These are phyloP conservation scores for Camellia japonica DNA, from an alignment of 148 eudicot species.

Conservation along the genomic window DNA sequence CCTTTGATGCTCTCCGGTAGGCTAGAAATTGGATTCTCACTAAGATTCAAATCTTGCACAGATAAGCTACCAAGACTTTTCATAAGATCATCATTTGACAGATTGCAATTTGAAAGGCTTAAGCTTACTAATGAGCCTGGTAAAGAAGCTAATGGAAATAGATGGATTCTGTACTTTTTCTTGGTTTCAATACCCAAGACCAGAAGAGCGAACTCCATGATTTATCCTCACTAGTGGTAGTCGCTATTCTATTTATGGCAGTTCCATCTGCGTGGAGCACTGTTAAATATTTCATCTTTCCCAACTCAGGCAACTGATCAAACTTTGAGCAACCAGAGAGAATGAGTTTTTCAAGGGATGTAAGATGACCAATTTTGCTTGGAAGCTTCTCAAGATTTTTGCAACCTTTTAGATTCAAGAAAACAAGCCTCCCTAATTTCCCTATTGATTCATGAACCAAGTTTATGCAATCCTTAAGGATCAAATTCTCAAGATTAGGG, in stretches of 20 bases:
- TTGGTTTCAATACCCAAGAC: not conserved
- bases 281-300: not conserved
- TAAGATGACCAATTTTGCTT: not conserved
- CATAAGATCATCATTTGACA: not conserved
- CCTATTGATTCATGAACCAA: constrained; percentile 16
- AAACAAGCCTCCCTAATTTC: not conserved
- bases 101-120: constrained; percentile 1
- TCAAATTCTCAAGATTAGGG: not conserved
- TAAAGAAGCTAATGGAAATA: not conserved
- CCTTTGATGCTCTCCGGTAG: constrained; percentile 7
- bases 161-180: not conserved
- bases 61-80: not conserved
- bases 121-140: not conserved
- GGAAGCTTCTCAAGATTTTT: constrained; percentile 12
- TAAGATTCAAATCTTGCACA: not conserved
- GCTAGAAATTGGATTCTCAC: not conserved
- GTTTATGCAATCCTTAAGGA: not conserved
- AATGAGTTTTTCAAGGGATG: constrained; percentile 5
- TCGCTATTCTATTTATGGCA: not conserved
- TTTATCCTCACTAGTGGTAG: not conserved
- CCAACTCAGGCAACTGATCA: not conserved
- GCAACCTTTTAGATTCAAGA: constrained; percentile 15
- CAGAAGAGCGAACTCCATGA: not conserved
- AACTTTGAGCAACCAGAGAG: constrained; percentile 9
- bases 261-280: not conserved